A percentile compares a stretch with the other conserved stretches of the same genome.
Conservation (phyloP, 2,329 filamentous ascomycete genomes). For the Cladophialophora chaetospira region DNA sequence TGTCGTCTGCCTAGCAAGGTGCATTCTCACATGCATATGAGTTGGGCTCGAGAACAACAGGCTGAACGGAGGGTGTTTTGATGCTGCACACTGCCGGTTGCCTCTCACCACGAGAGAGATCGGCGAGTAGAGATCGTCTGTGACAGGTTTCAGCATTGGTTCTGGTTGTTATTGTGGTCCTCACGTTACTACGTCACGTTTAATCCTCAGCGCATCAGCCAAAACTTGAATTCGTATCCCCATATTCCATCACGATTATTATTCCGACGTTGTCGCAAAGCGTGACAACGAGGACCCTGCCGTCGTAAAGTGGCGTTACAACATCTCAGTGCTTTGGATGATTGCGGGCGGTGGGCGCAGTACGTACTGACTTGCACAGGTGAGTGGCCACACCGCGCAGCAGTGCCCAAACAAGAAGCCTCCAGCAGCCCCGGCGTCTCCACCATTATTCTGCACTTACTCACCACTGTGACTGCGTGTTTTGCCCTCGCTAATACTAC, state of each 20-base stretch:
- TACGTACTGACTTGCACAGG: background rate
- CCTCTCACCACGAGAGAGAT: constrained; percentile 12
- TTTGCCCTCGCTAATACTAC: constrained; percentile 16
- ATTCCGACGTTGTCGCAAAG: background rate
- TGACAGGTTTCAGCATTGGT: constrained; percentile 5
- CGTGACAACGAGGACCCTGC: background rate
- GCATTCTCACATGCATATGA: background rate
- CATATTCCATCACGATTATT: background rate
- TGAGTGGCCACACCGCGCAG: background rate
- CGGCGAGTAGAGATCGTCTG: constrained; percentile 10
- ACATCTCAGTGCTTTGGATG: background rate
- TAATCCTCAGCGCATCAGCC: background rate
- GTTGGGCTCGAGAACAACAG: background rate
- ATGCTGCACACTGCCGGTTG: background rate
- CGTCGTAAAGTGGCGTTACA: background rate
- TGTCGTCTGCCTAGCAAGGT: background rate
- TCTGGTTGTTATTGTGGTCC: constrained; percentile 3
- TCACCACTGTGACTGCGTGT: constrained; percentile 12
- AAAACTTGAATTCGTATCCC: background rate
- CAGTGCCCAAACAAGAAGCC: background rate
- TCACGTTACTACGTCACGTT: constrained; percentile 3
- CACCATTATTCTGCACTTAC: background rate
- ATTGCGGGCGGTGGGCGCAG: constrained; percentile 11
- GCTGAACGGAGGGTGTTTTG: background rate
- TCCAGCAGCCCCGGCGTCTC: background rate